Base-by-base conservation (phyloP, 805 yeast genomes). In the Ogataea henricii region DNA sequence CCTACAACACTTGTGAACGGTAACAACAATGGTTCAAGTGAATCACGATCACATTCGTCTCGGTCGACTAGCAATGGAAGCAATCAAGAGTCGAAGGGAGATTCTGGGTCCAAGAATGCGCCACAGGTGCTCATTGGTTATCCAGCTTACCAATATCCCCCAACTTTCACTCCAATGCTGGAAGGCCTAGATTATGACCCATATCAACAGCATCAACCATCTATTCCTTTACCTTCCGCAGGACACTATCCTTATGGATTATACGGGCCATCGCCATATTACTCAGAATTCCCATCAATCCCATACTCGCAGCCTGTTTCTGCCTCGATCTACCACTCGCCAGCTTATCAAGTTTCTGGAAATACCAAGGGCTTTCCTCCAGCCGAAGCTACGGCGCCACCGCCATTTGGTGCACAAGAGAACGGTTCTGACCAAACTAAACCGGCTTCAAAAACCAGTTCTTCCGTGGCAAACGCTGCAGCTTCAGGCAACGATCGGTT, bases 221-320 rank as follows among this genome's bases (percentile, higher is more conserved):
- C 48, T 39, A 22, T 53, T 6, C 51, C 56, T 4, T 17, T 52
- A 7, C 49, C 58, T 5, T 51, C 58, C n/a, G 43, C 56, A 2
- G 51, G 56, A 3, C 58, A 53, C 8, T 51, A 46, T 33, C 56
- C 58, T 3, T 56, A 54, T 39, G 58, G 60, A 7, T 25, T 56
- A 18, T 51, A 53, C 29, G 54, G 57, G 9, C 54, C 56, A 2
- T 55, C 59, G n/a, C 57, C 60, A 7, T 55, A 51, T 20, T 53
- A 53, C 32, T 43, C 56, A 1, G 56, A 53, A 12, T 51, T 51
- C 35, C 54, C 57, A 2, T 35, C 49, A 2, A 20, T 51, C 14
- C 49, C 52, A n/a, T 44, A 30, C 26, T 22, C 46, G 23, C 57
- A 49, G 33, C 56, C 55, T n/a, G 40, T 41, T 2, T 49, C 53